Conservation (phyloP, 2,329 filamentous ascomycete genomes). For the Hysterium pulicare region DNA sequence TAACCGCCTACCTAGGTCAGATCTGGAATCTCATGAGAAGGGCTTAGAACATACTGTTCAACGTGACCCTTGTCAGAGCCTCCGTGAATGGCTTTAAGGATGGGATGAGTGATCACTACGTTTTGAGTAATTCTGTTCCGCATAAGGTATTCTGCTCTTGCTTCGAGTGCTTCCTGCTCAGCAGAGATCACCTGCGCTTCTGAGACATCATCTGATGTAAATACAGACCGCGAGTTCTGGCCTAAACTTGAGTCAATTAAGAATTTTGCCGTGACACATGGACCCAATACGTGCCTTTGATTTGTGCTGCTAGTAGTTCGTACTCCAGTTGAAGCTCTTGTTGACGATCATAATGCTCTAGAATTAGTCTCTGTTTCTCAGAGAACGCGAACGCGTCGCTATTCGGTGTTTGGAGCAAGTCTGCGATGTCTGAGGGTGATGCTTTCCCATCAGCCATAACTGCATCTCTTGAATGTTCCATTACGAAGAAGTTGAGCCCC, state of each 20-base stretch:
- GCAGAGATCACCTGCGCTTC: constrained; percentile 51
- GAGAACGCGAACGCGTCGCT: constrained; percentile 57
- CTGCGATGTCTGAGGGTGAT: constrained; percentile 17
- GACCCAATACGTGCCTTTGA: constrained; percentile 18
- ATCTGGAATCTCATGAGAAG: neutral
- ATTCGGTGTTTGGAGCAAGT: constrained; percentile 43
- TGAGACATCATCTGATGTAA: constrained; percentile 51
- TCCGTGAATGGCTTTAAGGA: constrained; percentile 72
- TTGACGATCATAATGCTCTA: constrained; percentile 68
- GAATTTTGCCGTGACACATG: constrained; percentile 1
- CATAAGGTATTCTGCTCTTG: constrained; percentile 66
- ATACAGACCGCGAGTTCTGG: constrained; percentile 9
- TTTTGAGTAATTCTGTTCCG: constrained; percentile 66
- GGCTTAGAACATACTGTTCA: constrained; percentile 58
- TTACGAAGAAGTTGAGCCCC: constrained; percentile 7
- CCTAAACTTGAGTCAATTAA: too few species aligned
- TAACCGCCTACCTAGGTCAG: constrained; percentile 55
- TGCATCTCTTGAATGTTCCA: constrained; percentile 20
- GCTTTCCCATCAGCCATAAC: constrained; percentile 20
- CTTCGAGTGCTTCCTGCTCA: constrained; percentile 65
- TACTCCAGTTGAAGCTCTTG: constrained; percentile 70
- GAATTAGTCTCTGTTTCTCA: constrained; percentile 61
- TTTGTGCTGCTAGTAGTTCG: constrained; percentile 56
- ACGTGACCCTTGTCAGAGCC: constrained; percentile 61
- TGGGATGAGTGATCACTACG: constrained; percentile 69